Evolutionary conservation across 2,329 filamentous ascomycete genomes (phyloP).

Genomic region (Stachybotrys elegans): DNA sequence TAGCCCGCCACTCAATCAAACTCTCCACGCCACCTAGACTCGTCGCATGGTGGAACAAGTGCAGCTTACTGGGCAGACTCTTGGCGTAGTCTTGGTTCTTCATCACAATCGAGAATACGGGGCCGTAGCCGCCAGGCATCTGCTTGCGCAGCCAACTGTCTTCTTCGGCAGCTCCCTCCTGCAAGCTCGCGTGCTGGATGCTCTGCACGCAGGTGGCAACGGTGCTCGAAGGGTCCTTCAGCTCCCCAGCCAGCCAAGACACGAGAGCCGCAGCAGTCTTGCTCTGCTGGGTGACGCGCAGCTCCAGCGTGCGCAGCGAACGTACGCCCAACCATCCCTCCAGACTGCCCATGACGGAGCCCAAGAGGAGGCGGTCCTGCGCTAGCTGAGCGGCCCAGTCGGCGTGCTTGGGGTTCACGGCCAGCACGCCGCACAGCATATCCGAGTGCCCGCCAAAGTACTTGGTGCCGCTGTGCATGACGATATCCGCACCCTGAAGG

Average conservation of each 20-base stretch:
- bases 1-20: constrained; percentile 91
- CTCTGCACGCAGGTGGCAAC: constrained; percentile 52
- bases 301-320: constrained; percentile 77
- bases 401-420: constrained; percentile 48
- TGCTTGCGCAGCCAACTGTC: constrained; percentile 72
- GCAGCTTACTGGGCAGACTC: constrained; percentile 69
- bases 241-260: constrained; percentile 57
- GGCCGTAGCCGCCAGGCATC: constrained; percentile 87
- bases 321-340: constrained; percentile 91
- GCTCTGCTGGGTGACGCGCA: constrained; percentile 76
- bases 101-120: constrained; percentile 76
- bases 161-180: constrained; percentile 53
- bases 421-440: constrained; percentile 81
- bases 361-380: constrained; percentile 69
- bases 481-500: constrained; percentile 69
- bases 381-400: constrained; percentile 58
- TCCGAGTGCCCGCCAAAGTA: constrained; percentile 96
- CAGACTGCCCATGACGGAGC: constrained; percentile 79
- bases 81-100: constrained; percentile 56
- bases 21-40: constrained; percentile 92
- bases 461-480: constrained; percentile 94
- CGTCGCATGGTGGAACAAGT: constrained; percentile 90
- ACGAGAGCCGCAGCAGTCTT: constrained; percentile 66
- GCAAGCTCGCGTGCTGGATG: constrained; percentile 75
- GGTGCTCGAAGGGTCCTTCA: constrained; percentile 30